Conservation (phyloP, 441 rosid genomes). For the Kokia cookei region DNA sequence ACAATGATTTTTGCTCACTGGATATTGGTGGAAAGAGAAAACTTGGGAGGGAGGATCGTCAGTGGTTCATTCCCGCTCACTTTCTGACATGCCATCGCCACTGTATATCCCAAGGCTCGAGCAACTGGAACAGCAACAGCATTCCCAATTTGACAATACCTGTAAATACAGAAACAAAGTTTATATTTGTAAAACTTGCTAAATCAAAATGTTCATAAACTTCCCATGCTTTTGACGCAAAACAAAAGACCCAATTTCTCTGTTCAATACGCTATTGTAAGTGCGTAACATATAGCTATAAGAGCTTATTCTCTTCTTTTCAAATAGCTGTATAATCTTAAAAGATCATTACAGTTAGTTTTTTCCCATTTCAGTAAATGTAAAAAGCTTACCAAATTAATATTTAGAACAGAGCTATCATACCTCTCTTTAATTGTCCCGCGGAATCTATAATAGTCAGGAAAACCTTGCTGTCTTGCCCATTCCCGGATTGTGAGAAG, state of each 20-base stretch:
- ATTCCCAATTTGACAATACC: constrained; percentile 89
- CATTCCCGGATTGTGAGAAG: constrained; percentile 73
- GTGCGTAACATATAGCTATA: not conserved
- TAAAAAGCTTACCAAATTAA: not conserved
- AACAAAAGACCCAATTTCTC: not conserved
- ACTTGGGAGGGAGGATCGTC: constrained; percentile 65
- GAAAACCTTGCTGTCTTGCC: constrained; percentile 95
- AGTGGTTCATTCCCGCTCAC: constrained; percentile 38
- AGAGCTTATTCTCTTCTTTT: not conserved
- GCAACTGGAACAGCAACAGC: constrained; percentile 86
- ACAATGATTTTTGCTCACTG: constrained; percentile 31
- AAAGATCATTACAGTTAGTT: not conserved
- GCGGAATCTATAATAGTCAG: constrained; percentile 83
- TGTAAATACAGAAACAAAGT: constrained; percentile 4
- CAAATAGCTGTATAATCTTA: not conserved
- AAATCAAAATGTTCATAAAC: not conserved
- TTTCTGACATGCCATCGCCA: constrained; percentile 60
- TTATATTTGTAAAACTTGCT: not conserved
- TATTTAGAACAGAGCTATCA: not conserved
- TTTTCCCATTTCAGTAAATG: not conserved
- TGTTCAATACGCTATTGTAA: not conserved
- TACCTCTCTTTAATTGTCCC: constrained; percentile 79
- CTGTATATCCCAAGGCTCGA: constrained; percentile 73
- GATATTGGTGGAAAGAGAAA: constrained; percentile 57
- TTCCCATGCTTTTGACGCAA: not conserved